Evolutionary conservation across 352 stramenopile genomes (phyloP).

Genomic region (Phytopythium kandeliae): DNA sequence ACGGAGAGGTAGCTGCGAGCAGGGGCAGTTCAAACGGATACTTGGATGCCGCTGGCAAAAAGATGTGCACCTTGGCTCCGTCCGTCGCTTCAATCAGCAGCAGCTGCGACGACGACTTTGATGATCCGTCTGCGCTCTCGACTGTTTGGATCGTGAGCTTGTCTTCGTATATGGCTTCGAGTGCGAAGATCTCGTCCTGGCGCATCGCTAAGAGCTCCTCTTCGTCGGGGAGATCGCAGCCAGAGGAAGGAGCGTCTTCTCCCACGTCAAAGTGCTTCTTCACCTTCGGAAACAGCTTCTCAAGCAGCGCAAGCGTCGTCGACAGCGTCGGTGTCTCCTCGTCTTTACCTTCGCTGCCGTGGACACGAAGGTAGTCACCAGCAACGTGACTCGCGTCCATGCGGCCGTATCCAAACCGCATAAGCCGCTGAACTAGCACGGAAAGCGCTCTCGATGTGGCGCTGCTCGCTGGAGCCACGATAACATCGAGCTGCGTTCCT

Average conservation of each 20-base stretch:
- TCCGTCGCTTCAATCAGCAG: conserved; percentile 46
- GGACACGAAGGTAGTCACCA: conserved; percentile 29
- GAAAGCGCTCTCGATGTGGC: conserved; percentile 6
- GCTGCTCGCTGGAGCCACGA: conserved; percentile 19
- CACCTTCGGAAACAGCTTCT: conserved; percentile 35
- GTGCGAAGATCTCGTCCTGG: conserved; percentile 70
- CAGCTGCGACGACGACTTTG: conserved; percentile 13
- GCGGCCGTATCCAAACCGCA: conserved; percentile 77
- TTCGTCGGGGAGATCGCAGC: conserved; percentile 8
- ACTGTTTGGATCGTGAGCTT: conserved; percentile 26
- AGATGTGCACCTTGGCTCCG: conserved; percentile 45
- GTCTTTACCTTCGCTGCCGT: conserved; percentile 11
- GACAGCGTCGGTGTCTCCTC: conserved; percentile 30
- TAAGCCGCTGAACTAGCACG: conserved; percentile 62
- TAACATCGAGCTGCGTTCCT: conserved; percentile 88
- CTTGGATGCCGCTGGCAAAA: conserved; percentile 34
- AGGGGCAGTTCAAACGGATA: conserved; percentile 77
- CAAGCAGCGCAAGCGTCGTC: conserved; percentile 32
- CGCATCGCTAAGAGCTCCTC: conserved; percentile 49
- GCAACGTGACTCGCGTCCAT: conserved; percentile 37
- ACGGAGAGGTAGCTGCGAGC: conserved; percentile 38
- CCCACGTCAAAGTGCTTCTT: conserved; percentile 32
- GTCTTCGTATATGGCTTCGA: conserved; percentile 84
- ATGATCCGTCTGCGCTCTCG: conserved; percentile 11
- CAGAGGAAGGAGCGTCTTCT: conserved; percentile 6